Conservation (phyloP, 805 yeast species). For the Candida rishiriensis region DNA sequence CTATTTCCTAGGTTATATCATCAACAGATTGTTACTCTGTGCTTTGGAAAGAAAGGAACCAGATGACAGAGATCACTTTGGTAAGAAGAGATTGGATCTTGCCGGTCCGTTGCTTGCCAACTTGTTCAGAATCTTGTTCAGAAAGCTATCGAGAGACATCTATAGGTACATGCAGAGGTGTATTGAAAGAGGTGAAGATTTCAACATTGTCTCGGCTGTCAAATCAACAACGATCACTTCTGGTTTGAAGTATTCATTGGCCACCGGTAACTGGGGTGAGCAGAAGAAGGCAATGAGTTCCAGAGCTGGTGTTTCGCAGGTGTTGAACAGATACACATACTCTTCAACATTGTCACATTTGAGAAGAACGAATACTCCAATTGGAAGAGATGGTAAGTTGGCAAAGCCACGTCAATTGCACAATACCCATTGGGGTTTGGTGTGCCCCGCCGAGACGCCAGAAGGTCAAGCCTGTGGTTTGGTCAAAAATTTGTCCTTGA, state of each 20-base stretch:
- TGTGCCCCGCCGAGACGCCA: slow-evolving; percentile 99
- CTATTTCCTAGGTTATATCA: slow-evolving; percentile 96
- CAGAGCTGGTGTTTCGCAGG: slow-evolving; percentile 99
- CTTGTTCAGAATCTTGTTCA: slow-evolving; percentile 89
- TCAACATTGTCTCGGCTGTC: slow-evolving; percentile 93
- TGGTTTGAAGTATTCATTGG: slow-evolving; percentile 94
- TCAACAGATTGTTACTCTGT: slow-evolving; percentile 88
- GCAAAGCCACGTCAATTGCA: slow-evolving; percentile 99
- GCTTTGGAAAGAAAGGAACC: slow-evolving; percentile 97
- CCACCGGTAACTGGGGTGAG: slow-evolving; percentile 99
- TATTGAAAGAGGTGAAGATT: slow-evolving; percentile 95
- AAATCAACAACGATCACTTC: slow-evolving; percentile 96
- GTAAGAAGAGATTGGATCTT: slow-evolving; percentile 95
- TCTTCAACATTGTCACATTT: slow-evolving; percentile 98
- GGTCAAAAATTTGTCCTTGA: slow-evolving; percentile 90
- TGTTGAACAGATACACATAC: slow-evolving; percentile 93
- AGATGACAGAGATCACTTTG: slow-evolving; percentile 99
- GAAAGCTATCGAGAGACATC: slow-evolving; percentile 92
- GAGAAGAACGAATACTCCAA: slow-evolving; percentile 98
- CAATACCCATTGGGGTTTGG: slow-evolving; percentile 99
- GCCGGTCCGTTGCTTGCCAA: slow-evolving; percentile 98
- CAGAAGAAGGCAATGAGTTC: slow-evolving; percentile 99
- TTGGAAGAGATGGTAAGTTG: slow-evolving; percentile 98
- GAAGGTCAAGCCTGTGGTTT: slow-evolving; percentile 99
- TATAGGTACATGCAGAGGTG: slow-evolving; percentile 98